A percentile compares a stretch with the other conserved stretches of the same genome.
phyloP scores from a whole-genome alignment of 148 eudicot species.

The Linanthus parryae region DNA sequence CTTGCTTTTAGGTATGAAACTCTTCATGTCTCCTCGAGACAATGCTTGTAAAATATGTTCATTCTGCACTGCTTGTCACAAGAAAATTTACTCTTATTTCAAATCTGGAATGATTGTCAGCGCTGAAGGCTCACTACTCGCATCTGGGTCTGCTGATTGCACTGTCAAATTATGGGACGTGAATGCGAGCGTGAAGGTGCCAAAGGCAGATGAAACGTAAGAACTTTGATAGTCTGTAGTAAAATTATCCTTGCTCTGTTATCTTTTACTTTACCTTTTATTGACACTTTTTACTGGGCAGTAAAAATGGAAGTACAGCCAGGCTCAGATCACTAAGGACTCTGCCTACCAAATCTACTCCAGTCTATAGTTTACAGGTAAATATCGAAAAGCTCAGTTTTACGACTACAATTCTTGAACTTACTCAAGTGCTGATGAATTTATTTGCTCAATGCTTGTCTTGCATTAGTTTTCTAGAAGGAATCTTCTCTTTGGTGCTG shows the following conservation, averaged over 20 bases:
- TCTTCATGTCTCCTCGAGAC: not conserved
- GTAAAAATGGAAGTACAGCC: slow-evolving; percentile 64
- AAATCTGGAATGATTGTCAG: slow-evolving; percentile 26
- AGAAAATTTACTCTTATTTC: not conserved
- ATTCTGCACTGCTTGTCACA: not conserved
- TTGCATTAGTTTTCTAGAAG: slow-evolving; percentile 66
- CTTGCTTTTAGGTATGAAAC: slow-evolving; percentile 76
- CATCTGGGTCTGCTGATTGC: slow-evolving; percentile 99
- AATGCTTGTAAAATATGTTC: not conserved
- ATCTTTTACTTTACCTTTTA: not conserved
- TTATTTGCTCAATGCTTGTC: slow-evolving; percentile 3
- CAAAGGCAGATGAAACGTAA: slow-evolving; percentile 73
- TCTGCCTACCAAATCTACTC: slow-evolving; percentile 86
- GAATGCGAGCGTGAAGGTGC: slow-evolving; percentile 56
- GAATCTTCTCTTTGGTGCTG: slow-evolving; percentile 82
- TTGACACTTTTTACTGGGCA: slow-evolving; percentile 7
- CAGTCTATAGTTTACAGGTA: slow-evolving; percentile 83
- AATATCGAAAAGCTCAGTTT: slow-evolving; percentile 5
- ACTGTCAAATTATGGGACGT: slow-evolving; percentile 97
- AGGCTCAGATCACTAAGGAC: slow-evolving; percentile 88
- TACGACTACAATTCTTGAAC: not conserved
- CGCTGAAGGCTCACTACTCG: slow-evolving; percentile 97
- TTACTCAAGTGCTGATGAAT: not conserved
- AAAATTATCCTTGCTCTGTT: not conserved
- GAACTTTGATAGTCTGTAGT: slow-evolving; percentile 18